Base-by-base conservation (phyloP, 495 filamentous ascomycete species). In the Aspergillus cristatus region DNA sequence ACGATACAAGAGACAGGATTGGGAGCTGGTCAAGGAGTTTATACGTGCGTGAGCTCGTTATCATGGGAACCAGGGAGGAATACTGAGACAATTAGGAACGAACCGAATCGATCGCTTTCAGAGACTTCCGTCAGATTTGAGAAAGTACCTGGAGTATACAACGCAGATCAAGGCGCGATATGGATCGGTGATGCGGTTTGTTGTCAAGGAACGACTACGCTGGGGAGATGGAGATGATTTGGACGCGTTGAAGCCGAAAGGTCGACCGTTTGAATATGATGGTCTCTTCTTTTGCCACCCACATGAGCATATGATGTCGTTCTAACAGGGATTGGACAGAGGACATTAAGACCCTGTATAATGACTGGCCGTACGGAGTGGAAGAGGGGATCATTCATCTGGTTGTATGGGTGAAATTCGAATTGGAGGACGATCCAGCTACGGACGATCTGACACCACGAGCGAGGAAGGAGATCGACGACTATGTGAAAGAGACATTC, bases 341-440 rank as follows among this genome's bases (percentile, higher is more conserved):
- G 35, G 82, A 93, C 47, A 53, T 82, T 51, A 83, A 80, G 43
- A 76, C 90, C 28, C 56, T 93, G 14, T 76, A 75, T 61, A 94
- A 94, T 50, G 86, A 94, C 68, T 94, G 86, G 85, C 87, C 87
- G 2, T 94, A 94, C 47, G 86, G 85, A 0, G 63, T 93, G 37
- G 84, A 88, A 41, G 46, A 63, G 22, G 67, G 67, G 39, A 86
- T 94, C 37, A 75, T 86, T 7, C 87, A 94, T 52, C 61, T 93
- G 14, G 83, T 91, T 12, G 74, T 93, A 7, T 94, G 87, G 87
- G 88, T 82, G n/a, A 94, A 93, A 56, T 94, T 93, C 53, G 70
- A 72, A 32, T 68, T 89, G 24, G 75, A 82, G 45, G 73, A 83
- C 26, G 77, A 81, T 48, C 68, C 71, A 1, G 62, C 39, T 14